These are phyloP conservation scores for Phialocephala sp. DNA, from an alignment of 2,329 filamentous ascomycete genomes.

Conservation along the genomic window DNA sequence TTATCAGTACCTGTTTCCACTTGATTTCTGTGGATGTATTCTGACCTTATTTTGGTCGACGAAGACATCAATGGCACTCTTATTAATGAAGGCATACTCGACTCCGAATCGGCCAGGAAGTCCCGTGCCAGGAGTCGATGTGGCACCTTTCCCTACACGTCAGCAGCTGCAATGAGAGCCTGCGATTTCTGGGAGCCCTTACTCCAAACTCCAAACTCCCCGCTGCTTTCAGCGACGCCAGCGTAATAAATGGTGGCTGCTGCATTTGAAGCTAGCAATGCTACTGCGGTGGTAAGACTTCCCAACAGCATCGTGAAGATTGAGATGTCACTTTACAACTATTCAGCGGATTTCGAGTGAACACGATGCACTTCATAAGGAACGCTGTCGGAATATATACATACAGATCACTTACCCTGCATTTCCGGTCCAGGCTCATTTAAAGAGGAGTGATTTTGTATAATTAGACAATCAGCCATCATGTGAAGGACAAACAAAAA, in stretches of 20 bases:
- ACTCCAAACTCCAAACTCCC: slow-evolving; percentile 54
- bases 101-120: slow-evolving; percentile 55
- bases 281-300: slow-evolving; percentile 18
- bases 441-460: not conserved
- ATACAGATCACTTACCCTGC: not conserved
- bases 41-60: slow-evolving; percentile 50
- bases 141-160: slow-evolving; percentile 28
- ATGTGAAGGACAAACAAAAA: not conserved
- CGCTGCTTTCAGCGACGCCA: slow-evolving; percentile 53
- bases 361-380: not conserved
- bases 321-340: slow-evolving; percentile 3
- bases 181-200: slow-evolving; percentile 8
- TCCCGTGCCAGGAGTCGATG: slow-evolving; percentile 46
- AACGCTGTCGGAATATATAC: not conserved
- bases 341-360: not conserved
- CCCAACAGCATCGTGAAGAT: slow-evolving; percentile 29
- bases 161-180: not conserved
- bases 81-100: slow-evolving; percentile 56
- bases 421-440: not conserved
- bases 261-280: slow-evolving; percentile 27
- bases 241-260: slow-evolving; percentile 53
- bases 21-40: not conserved
- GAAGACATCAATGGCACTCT: slow-evolving; percentile 51
- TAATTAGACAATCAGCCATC: not conserved
- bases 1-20: not conserved